Evolutionary conservation across 73 alveolate genomes (phyloP).

Genomic region (Tetrahymena thermophila): DNA sequence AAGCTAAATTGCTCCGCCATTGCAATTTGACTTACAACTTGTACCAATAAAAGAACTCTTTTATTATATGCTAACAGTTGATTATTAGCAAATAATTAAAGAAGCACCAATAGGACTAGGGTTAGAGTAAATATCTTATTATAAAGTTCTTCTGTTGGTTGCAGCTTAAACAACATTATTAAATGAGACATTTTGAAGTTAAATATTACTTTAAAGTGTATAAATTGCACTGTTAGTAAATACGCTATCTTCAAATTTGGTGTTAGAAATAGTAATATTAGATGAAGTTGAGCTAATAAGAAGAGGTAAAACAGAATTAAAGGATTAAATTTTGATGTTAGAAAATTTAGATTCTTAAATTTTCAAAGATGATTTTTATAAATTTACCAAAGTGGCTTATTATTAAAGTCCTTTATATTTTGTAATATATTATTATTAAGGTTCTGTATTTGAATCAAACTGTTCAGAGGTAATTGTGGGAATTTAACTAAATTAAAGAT

Average conservation of each 20-base stretch:
- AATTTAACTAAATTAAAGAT: too few species aligned
- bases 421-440: too few species aligned
- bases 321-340: background rate
- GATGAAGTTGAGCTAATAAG: background rate
- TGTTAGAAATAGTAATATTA: background rate
- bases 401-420: background rate
- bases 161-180: too few species aligned
- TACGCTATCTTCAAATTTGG: background rate
- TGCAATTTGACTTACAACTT: background rate
- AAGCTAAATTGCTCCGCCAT: background rate
- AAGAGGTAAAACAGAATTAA: background rate
- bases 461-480: too few species aligned
- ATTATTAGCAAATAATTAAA: too few species aligned
- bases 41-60: background rate
- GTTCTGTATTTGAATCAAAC: too few species aligned
- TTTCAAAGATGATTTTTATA: background rate
- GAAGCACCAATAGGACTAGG: background rate
- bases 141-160: too few species aligned
- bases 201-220: too few species aligned
- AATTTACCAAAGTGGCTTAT: background rate
- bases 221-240: too few species aligned
- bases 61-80: background rate
- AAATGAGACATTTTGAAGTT: too few species aligned
- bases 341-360: background rate
- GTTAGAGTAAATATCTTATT: too few species aligned